Conservation (phyloP, 1,284 basidiomycete species). For the Spongiforma sp. region DNA sequence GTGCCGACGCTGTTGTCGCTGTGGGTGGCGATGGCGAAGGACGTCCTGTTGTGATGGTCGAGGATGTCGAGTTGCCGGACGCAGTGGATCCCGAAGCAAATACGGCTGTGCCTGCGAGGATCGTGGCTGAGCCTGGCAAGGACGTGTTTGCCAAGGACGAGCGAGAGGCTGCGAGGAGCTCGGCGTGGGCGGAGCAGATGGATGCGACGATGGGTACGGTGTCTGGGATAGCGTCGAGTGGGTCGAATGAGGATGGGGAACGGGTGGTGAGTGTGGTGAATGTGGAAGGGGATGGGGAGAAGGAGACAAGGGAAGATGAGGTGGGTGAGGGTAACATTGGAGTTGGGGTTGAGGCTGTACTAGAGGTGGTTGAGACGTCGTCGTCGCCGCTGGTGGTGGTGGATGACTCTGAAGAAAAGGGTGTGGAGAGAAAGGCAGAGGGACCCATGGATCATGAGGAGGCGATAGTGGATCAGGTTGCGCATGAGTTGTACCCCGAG, state of each 20-base stretch:
- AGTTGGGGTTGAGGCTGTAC: too few relatives aligned
- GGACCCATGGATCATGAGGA: too few relatives aligned
- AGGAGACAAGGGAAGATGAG: not conserved
- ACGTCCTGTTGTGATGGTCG: not conserved
- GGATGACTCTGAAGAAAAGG: too few relatives aligned
- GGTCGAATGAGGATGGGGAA: conserved; percentile 10
- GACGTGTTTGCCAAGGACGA: conserved; percentile 62
- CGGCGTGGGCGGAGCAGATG: not conserved
- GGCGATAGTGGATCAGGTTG: too few relatives aligned
- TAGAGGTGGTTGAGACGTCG: too few relatives aligned
- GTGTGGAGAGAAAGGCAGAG: too few relatives aligned
- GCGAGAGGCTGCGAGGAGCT: conserved; percentile 40
- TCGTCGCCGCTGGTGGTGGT: too few relatives aligned
- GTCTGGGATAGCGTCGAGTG: not conserved
- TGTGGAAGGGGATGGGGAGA: not conserved
- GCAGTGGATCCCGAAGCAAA: conserved; percentile 38
- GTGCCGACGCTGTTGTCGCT: not conserved
- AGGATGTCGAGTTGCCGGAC: conserved; percentile 21
- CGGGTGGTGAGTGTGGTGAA: conserved; percentile 22
- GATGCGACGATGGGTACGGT: not conserved
- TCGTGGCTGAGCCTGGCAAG: conserved; percentile 67
- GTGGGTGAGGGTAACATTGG: not conserved
- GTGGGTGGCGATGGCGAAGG: not conserved
- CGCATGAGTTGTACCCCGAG: too few relatives aligned
- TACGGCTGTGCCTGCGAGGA: conserved; percentile 50